Evolutionary conservation across 306 rosid genomes (phyloP).

Genomic region (Cucumis cinereus): DNA sequence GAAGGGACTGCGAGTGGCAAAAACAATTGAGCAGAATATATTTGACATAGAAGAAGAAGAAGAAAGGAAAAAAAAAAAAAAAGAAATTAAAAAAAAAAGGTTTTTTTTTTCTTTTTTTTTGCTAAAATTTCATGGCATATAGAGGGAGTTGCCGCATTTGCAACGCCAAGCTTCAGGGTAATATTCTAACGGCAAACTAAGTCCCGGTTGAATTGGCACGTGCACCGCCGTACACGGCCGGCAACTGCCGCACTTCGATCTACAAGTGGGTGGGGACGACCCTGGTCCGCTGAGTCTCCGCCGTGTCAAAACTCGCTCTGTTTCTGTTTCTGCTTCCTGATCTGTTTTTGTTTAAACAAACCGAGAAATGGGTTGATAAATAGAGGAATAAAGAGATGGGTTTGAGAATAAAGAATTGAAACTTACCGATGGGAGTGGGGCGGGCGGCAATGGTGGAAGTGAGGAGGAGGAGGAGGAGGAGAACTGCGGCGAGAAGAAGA

Average conservation of each 20-base stretch:
- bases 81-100: neutral
- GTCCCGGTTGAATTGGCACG: conserved; percentile 74
- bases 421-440: neutral
- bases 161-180: conserved; percentile 99
- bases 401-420: neutral
- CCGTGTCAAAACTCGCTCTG: conserved; percentile 13
- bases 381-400: neutral
- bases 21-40: neutral
- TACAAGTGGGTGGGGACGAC: conserved; percentile 74
- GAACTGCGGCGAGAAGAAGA: neutral
- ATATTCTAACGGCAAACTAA: conserved; percentile 62
- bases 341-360: neutral
- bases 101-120: neutral
- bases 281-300: conserved; percentile 49
- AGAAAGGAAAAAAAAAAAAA: neutral
- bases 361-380: neutral
- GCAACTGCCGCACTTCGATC: conserved; percentile 85
- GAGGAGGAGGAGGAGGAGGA: neutral
- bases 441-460: neutral
- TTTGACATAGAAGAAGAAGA: neutral
- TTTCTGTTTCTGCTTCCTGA: neutral
- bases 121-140: conserved; percentile 38
- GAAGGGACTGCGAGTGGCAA: neutral
- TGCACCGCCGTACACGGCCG: conserved; percentile 71
- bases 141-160: conserved; percentile 78